phyloP scores from a whole-genome alignment of 345 rosid genomes.

The Laguncularia racemosa region DNA sequence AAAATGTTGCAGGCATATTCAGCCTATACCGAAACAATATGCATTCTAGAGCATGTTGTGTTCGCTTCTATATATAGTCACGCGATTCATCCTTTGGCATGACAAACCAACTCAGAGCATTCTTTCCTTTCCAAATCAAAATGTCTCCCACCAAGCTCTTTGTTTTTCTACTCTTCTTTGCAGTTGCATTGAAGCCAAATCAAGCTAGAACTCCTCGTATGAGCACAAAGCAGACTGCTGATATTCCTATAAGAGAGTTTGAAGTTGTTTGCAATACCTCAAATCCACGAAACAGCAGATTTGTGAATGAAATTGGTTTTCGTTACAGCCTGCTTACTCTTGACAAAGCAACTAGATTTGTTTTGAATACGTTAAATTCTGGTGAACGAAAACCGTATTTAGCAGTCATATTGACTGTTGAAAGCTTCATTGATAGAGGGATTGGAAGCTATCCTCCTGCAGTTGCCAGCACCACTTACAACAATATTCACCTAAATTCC shows the following conservation, averaged over 20 bases:
- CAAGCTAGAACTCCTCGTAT: not conserved
- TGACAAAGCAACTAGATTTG: not conserved
- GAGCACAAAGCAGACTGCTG: too few relatives aligned
- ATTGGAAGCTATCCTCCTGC: constrained; percentile 1
- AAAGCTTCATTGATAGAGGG: constrained; percentile 1
- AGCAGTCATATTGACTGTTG: constrained; percentile 2
- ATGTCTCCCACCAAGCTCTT: constrained; percentile 5
- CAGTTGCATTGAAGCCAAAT: not conserved
- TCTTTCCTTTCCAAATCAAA: not conserved
- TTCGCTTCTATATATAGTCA: constrained; percentile 1
- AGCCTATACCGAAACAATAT: too few relatives aligned
- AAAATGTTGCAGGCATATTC: not conserved
- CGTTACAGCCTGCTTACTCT: not conserved
- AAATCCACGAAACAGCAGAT: constrained; percentile 8
- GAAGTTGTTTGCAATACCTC: not conserved
- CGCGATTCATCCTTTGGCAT: not conserved
- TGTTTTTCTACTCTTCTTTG: constrained; percentile 2
- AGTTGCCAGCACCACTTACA: constrained; percentile 4
- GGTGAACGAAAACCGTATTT: not conserved
- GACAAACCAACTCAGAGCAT: not conserved
- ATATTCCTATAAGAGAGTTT: not conserved
- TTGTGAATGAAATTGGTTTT: constrained; percentile 5
- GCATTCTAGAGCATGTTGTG: not conserved
- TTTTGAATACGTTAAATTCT: too few relatives aligned
- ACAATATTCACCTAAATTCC: constrained; percentile 5